Base-by-base conservation (phyloP, 2,329 filamentous ascomycete species). In the Dryadomyces quercus-mongolicae region DNA sequence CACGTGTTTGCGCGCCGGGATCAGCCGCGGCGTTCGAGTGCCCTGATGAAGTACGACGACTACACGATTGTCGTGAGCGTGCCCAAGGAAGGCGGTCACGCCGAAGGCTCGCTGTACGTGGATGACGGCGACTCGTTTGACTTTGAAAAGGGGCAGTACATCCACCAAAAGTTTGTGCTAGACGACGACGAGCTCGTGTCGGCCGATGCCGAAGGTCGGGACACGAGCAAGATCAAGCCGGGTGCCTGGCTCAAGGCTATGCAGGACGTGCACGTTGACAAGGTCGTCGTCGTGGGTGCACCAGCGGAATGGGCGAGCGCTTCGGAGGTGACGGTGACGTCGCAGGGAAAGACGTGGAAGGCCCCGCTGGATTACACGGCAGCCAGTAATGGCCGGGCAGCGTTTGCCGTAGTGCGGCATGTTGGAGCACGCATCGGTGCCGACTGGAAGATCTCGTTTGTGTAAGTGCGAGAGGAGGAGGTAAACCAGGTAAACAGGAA, bases 101-200 rank as follows among this genome's bases (percentile, higher is more conserved):
- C 92, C 0, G 79, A 85, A 49, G 93, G 93, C 31, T 84, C 86
- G 50, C 73, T 98, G 8, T 98, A 98, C 64, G 75, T 89, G 34
- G 93, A 98, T 64, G 93, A 98, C 60, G 93, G 93, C 49, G 91
- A 97, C 69, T 87, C 86, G 1, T 98, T 91, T 61, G 89, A 95
- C 54, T 90, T 88, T 65, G 75, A 94, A 67, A 74, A 82, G 59
- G 92, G 91, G 12, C 89, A 89, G 58, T 95, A 86, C 69, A 91
- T 97, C 62, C 85, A 95, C 71, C 87, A 90, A 56, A 77, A 74
- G 57, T 96, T 98, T 70, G 73, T 72, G 22, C 86, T 91, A 57
- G 71, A 74, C 31, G 38, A n/a, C 4, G 75, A 77, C 16, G 74
- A 74, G 1, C 72, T 97, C n/a, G 73, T 73, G 5, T 91, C 86